Conservation (phyloP, 2,329 filamentous ascomycete species). For the Sclerotinia subarctica region DNA sequence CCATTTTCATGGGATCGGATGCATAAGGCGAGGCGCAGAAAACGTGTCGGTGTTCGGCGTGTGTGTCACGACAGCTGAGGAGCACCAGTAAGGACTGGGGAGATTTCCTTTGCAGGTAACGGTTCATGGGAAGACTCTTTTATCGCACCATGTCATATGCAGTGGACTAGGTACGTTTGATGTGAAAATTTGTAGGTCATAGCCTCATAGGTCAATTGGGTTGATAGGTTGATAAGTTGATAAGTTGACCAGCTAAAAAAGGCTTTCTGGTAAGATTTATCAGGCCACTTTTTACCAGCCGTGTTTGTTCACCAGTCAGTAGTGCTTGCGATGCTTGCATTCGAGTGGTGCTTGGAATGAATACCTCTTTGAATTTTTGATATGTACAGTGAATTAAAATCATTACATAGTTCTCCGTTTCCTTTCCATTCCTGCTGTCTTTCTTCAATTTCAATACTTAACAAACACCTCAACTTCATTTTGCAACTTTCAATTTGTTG, state of each 20-base stretch:
- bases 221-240: too few relatives aligned
- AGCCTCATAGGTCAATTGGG: too few relatives aligned
- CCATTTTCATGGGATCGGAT: background rate
- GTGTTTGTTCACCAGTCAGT: too few relatives aligned
- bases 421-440: background rate
- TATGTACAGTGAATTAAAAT: slow-evolving; percentile 1
- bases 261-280: background rate
- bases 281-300: background rate
- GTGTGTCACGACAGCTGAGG: background rate
- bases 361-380: background rate
- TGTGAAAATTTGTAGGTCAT: background rate
- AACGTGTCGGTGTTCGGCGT: slow-evolving; percentile 1
- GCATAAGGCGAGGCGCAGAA: too few relatives aligned
- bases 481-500: background rate
- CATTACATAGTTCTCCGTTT: background rate
- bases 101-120: background rate
- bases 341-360: background rate
- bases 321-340: too few relatives aligned
- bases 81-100: background rate
- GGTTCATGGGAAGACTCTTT: background rate
- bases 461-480: background rate
- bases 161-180: background rate
- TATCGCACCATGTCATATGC: background rate
- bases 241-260: background rate
- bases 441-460: background rate